Evolutionary conservation across 371 early-diverging fungal genomes (phyloP).

Genomic region (Lichtheimia hyalospora): DNA sequence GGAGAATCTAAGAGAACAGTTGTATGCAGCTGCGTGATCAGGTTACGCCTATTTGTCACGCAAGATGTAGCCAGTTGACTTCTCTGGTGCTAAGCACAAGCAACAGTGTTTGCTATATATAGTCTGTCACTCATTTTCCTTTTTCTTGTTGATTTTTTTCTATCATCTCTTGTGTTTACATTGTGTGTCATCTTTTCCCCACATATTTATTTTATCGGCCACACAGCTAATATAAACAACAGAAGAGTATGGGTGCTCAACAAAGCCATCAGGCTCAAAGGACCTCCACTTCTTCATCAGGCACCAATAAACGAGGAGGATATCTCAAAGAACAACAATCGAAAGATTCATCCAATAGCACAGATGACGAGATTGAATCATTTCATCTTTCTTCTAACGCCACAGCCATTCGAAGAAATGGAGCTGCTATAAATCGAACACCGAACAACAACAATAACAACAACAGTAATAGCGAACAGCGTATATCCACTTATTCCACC

Average conservation of each 20-base stretch:
- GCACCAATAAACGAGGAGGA: background rate
- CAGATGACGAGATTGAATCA: background rate
- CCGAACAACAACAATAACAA: background rate
- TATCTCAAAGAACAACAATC: background rate
- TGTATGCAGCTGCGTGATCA: background rate
- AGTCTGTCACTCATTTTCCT: background rate
- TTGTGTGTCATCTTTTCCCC: too few relatives aligned
- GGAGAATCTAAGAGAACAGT: too few relatives aligned
- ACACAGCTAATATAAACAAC: background rate
- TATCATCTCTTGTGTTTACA: conserved; percentile 1
- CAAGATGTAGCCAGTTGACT: background rate
- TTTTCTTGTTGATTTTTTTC: background rate
- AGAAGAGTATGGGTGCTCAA: conserved; percentile 7
- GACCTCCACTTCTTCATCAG: background rate
- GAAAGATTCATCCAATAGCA: background rate
- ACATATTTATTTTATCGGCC: too few relatives aligned
- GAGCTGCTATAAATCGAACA: background rate
- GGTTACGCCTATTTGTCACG: background rate
- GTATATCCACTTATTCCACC: conserved; percentile 1
- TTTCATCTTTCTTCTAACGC: background rate
- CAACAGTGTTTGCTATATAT: background rate
- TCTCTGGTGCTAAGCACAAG: background rate
- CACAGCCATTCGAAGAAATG: background rate
- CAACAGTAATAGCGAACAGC: background rate
- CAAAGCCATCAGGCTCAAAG: conserved; percentile 9